Percentiles rank a stretch among this genome's conserved stretches.
Evolutionary conservation across 345 rosid genomes (phyloP).

Genomic region (Brassica incana): DNA sequence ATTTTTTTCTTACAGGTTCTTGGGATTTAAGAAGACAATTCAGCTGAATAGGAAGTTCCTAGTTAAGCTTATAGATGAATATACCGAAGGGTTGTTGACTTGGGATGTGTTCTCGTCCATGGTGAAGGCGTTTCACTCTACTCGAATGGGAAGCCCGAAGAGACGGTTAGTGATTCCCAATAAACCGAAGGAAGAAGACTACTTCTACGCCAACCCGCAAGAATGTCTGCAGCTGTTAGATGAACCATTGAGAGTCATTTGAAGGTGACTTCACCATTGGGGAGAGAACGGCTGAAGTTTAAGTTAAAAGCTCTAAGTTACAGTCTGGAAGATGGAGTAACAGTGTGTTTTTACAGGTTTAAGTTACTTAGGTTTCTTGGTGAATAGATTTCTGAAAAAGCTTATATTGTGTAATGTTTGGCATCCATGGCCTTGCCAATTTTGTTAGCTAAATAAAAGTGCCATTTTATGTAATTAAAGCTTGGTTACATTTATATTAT

Average conservation of each 20-base stretch:
- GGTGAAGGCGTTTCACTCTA: constrained; percentile 69
- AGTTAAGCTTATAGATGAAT: constrained; percentile 68
- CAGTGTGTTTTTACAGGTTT: constrained; percentile 25
- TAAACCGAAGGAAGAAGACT: constrained; percentile 95
- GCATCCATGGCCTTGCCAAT: constrained; percentile 39
- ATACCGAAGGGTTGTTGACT: constrained; percentile 56
- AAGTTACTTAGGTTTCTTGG: constrained; percentile 26
- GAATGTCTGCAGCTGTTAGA: constrained; percentile 85
- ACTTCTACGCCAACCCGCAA: constrained; percentile 87
- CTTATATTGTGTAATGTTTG: constrained; percentile 36
- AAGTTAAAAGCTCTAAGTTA: constrained; percentile 5
- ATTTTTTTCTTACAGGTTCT: constrained; percentile 52
- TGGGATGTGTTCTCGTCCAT: constrained; percentile 81
- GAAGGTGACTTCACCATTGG: constrained; percentile 26
- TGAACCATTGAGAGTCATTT: constrained; percentile 53
- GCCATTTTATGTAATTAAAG: constrained; percentile 11
- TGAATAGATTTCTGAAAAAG: constrained; percentile 26
- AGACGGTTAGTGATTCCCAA: constrained; percentile 59
- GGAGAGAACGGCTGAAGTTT: constrained; percentile 4
- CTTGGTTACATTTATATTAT: neutral
- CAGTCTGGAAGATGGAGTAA: constrained; percentile 19
- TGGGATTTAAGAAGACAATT: constrained; percentile 89
- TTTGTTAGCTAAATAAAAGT: constrained; percentile 28
- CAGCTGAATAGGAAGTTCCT: constrained; percentile 70
- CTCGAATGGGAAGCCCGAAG: constrained; percentile 77